Evolutionary conservation across 1,139 yeast species (phyloP), one percentile per base, ranked within the genome.

Genomic region (Suhomyces guaymorum): DNA sequence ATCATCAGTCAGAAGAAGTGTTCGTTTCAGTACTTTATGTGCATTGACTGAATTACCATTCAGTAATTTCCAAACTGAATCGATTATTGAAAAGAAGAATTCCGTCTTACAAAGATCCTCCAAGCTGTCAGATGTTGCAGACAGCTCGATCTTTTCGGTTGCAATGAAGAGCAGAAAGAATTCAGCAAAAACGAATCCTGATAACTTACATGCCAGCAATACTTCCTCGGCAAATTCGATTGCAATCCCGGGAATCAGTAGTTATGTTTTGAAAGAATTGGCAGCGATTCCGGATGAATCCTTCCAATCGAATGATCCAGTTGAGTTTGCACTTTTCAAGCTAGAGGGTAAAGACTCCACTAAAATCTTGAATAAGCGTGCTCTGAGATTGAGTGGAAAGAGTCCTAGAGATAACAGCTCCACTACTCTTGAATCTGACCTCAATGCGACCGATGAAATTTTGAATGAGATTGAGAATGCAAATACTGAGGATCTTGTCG

Each of bases 201-300:
- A 27, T n/a, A 35, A 29, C 11, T 22, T 28, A 9, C 40, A 33
- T 20, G 33, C 42, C 3, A 52, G 54, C 28, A 40, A 39, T 16
- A 37, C 41, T 20, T 51, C 59, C 1, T 53, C 66, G 1, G 49
- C 55, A 21, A 58, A 59, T 33, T 68, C 74, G 1, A 70, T 57
- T 37, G 75, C 64, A 5, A 78, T 77, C 40, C 83, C 85, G 0
- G 89, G 88, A 4, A 75, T 82, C 30, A 76, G 83, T 38, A 72
- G 70, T 35, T 69, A 69, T 35, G 82, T 80, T 2, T 74, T 84
- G 32, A 81, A 80, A 31, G 87, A 81, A 49, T 68, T 86, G 35
- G 90, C 92, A 1, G 82, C 83, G 2, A 80, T 88, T 30, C 90
- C 96, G 0, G 96, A 88, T 54, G 90, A 82, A 39, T 67, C 82